These are phyloP conservation scores for Ceratobasidium sp. DNA, from an alignment of 1,284 basidiomycete genomes.

Conservation along the genomic window DNA sequence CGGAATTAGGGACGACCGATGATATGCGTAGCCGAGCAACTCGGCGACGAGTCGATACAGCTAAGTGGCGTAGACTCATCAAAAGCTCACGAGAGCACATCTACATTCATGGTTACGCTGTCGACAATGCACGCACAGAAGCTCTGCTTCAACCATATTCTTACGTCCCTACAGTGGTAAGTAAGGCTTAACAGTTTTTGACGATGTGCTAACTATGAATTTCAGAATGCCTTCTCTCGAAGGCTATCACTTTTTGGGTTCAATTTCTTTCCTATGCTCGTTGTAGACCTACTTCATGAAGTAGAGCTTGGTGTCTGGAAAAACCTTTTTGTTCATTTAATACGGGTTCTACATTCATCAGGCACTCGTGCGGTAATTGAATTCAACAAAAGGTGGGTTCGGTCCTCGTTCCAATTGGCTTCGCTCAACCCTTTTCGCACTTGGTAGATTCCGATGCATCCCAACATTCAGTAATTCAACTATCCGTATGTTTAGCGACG, in stretches of 20 bases:
- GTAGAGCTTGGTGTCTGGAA: constrained; percentile 56
- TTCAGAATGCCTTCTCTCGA: constrained; percentile 52
- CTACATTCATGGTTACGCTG: constrained; percentile 12
- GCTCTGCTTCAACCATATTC: constrained; percentile 37
- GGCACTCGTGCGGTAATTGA: constrained; percentile 1
- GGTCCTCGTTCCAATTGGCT: not conserved
- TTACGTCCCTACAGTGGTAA: constrained; percentile 42
- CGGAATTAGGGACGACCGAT: constrained; percentile 38
- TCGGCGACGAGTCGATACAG: constrained; percentile 9
- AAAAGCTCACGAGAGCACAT: constrained; percentile 24
- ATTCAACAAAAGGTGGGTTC: constrained; percentile 35
- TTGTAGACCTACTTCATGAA: constrained; percentile 54
- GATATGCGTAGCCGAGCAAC: constrained; percentile 48
- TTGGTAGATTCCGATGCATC: constrained; percentile 42
- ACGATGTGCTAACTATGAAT: not conserved
- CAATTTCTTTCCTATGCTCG: constrained; percentile 47
- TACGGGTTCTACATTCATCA: constrained; percentile 55
- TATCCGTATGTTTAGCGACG: constrained; percentile 44
- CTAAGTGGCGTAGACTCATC: constrained; percentile 19
- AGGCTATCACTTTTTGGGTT: constrained; percentile 32
- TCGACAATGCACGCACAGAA: constrained; percentile 37
- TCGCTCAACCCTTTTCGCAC: not conserved
- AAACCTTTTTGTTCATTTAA: constrained; percentile 55
- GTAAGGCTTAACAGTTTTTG: constrained; percentile 57
- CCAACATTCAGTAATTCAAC: constrained; percentile 41